Evolutionary conservation across 2,329 filamentous ascomycete genomes (phyloP), one percentile per base, ranked within the genome.

Genomic region (Diaporthe longicolla): DNA sequence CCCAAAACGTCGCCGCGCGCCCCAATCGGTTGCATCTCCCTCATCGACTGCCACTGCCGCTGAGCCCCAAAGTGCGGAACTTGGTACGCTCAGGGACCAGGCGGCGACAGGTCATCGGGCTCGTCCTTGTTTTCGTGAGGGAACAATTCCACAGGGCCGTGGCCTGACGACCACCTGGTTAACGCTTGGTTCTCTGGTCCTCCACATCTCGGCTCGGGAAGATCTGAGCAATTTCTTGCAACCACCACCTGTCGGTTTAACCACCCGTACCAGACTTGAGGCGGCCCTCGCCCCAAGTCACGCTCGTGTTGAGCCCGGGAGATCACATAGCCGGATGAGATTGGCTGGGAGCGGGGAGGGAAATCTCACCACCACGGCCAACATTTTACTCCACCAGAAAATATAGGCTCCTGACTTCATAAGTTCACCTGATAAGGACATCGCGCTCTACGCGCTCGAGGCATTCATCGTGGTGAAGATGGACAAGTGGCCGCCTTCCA

Each of bases 141-240:
- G 58, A 37, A 29, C 45, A 13, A 50, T 19, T 52, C 63, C 19
- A 66, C 29, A 13, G 37, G 63, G 21, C 63, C 29, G 63, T 52
- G 48, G 63, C 21, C 45, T 54, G 63, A 54, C 45, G 48, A 52
- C 48, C 48, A n/a, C 48, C 48, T 26, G 48, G n/a, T 52, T 32
- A 3, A n/a, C 45, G 63, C 48, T 48, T 54, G 63, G 63, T 37
- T 54, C 48, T 40, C 45, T 54, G 48, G 63, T 54, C 63, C 63
- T 68, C 32, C 48, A 54, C 48, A 68, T 68, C 63, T 68, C 48
- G 63, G 63, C 63, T 54, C 63, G 63, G 63, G 63, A 68, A 21
- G 63, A 68, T 68, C 63, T 68, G 63, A 54, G 63, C 48, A 68
- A 54, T 68, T 68, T 68, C 48, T 40, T 54, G 63, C 63, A 68